Evolutionary conservation across 192 early-diverging fungal genomes (phyloP).

Genomic region (Martensiomyces pterosporus): DNA sequence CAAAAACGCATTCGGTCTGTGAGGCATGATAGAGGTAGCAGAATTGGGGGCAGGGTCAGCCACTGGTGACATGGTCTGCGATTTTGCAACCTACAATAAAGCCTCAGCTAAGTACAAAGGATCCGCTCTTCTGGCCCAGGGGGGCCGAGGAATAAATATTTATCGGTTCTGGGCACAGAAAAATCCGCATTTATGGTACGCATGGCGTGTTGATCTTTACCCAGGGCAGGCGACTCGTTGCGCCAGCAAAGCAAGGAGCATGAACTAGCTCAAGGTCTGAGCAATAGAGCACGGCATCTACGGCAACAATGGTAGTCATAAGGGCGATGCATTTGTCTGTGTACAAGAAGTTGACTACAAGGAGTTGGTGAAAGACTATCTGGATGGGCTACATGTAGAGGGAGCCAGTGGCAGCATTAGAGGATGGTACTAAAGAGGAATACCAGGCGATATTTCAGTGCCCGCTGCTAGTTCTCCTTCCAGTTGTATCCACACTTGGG

Average conservation of each 20-base stretch:
- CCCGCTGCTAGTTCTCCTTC: slow-evolving; percentile 61
- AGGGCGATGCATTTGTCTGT: background rate
- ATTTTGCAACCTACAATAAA: slow-evolving; percentile 22
- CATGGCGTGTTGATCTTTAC: background rate
- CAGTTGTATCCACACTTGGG: slow-evolving; percentile 64
- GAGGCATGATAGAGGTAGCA: slow-evolving; percentile 33
- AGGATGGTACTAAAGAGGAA: no score
- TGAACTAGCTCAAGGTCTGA: no score
- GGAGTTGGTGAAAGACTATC: background rate
- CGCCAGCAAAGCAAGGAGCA: no score
- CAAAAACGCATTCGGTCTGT: slow-evolving; percentile 10
- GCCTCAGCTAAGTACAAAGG: slow-evolving; percentile 23
- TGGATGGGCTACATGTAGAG: background rate
- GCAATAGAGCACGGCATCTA: no score
- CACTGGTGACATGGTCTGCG: slow-evolving; percentile 1
- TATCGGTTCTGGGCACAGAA: background rate
- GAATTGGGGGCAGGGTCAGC: background rate
- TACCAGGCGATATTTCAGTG: no score
- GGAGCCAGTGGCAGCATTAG: background rate
- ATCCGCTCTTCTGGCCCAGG: background rate
- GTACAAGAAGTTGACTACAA: background rate
- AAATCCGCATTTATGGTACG: no score
- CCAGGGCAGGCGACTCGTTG: background rate
- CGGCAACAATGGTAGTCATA: background rate
- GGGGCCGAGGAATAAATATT: no score